Evolutionary conservation across 2,329 filamentous ascomycete species (phyloP).

Genomic region (Fusarium citri): DNA sequence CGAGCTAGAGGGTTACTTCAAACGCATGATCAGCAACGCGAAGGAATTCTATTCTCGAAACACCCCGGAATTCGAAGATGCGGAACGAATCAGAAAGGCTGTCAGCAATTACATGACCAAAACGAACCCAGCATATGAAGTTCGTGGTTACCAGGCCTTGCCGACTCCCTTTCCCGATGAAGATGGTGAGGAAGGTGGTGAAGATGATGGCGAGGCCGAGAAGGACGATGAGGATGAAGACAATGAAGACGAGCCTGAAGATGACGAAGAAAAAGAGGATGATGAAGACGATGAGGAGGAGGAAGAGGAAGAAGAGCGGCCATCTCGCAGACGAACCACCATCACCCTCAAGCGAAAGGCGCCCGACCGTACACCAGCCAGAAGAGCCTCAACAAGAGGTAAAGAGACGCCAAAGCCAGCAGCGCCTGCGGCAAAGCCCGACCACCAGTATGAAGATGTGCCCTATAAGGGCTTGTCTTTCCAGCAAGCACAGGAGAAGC

Average conservation of each 20-base stretch:
- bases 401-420: conserved; percentile 52
- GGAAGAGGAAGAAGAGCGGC: conserved; percentile 47
- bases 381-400: conserved; percentile 48
- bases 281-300: conserved; percentile 50
- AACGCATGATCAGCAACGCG: conserved; percentile 87
- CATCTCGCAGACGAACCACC: conserved; percentile 53
- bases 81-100: conserved; percentile 86
- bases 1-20: conserved; percentile 84
- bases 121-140: conserved; percentile 84
- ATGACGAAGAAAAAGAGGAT: conserved; percentile 43
- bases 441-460: conserved; percentile 65
- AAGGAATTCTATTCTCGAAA: conserved; percentile 84
- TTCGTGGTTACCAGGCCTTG: conserved; percentile 74
- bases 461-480: conserved; percentile 80
- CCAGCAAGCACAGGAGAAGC: conserved; percentile 87
- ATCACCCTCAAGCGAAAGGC: conserved; percentile 56
- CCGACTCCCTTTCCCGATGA: conserved; percentile 72
- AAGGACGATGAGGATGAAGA: conserved; percentile 50
- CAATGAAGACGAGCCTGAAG: conserved; percentile 48
- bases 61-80: conserved; percentile 81
- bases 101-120: conserved; percentile 90
- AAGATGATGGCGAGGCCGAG: conserved; percentile 50
- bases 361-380: conserved; percentile 51
- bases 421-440: conserved; percentile 57
- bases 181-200: conserved; percentile 46